phyloP scores from a whole-genome alignment of 352 stramenopile species.

The Elongisporangium anandrum region DNA sequence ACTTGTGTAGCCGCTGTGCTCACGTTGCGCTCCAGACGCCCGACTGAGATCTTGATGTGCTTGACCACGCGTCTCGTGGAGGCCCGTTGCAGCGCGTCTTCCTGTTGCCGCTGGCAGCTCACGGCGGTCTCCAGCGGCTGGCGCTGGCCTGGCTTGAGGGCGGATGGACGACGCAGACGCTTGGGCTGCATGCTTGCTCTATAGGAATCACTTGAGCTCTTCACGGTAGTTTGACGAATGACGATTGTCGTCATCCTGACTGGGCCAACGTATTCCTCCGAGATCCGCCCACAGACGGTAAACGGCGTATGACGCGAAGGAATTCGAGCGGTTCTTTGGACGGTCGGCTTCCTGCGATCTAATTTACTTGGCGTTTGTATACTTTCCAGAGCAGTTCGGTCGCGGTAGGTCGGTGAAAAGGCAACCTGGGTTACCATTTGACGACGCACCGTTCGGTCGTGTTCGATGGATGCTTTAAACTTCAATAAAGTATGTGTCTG shows the following conservation, averaged over 20 bases:
- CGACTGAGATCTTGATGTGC: neutral
- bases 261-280: neutral
- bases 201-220: neutral
- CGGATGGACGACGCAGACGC: neutral
- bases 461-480: neutral
- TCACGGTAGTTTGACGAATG: neutral
- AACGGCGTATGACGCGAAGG: neutral
- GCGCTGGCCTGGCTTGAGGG: neutral
- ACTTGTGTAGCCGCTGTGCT: neutral
- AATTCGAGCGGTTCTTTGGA: neutral
- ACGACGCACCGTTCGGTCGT: neutral
- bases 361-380: neutral
- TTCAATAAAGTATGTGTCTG: neutral
- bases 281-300: neutral
- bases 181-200: neutral
- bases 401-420: neutral
- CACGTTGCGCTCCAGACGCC: neutral
- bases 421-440: neutral
- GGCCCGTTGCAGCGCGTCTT: neutral
- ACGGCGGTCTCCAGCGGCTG: neutral
- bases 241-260: neutral
- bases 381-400: neutral
- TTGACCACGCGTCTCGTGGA: neutral
- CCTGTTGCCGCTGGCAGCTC: neutral
- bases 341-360: neutral